A percentile compares a stretch with the other conserved stretches of the same genome.
Conservation (phyloP, 2,329 filamentous ascomycete genomes). For the Trichoderma sp. region DNA sequence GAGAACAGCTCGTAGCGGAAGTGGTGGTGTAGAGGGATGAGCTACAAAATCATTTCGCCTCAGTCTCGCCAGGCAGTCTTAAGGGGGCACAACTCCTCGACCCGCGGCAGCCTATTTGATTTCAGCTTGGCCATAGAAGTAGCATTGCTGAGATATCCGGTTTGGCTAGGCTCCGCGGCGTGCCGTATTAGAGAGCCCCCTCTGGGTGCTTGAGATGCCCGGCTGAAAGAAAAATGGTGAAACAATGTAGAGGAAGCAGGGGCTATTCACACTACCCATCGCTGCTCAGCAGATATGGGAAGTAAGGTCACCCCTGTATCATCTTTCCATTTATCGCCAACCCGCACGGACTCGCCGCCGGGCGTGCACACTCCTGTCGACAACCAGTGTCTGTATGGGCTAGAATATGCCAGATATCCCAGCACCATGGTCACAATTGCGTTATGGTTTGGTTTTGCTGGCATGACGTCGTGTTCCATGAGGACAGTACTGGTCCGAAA, state of each 20-base stretch:
- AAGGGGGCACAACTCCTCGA: not conserved
- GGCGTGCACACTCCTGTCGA: constrained; percentile 43
- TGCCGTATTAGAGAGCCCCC: not conserved
- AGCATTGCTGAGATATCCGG: not conserved
- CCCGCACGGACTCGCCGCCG: constrained; percentile 19
- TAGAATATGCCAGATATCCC: constrained; percentile 46
- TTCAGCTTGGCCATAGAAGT: not conserved
- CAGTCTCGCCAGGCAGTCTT: constrained; percentile 3
- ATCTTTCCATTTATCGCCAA: constrained; percentile 35
- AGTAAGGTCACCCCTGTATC: constrained; percentile 39
- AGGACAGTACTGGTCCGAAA: constrained; percentile 32
- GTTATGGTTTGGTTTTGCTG: constrained; percentile 40
- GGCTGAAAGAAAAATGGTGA: constrained; percentile 11
- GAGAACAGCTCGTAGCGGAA: not conserved
- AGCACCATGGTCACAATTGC: constrained; percentile 38
- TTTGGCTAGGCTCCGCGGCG: constrained; percentile 7
- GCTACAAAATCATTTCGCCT: constrained; percentile 31
- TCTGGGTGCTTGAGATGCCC: not conserved
- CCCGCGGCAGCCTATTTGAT: not conserved
- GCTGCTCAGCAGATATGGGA: constrained; percentile 41
- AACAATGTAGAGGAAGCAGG: constrained; percentile 25
- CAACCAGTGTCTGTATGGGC: constrained; percentile 50
- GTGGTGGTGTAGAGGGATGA: constrained; percentile 35
- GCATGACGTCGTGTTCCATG: constrained; percentile 38
- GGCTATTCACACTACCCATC: constrained; percentile 28